These are phyloP conservation scores for Schizosaccharomyces cryophilus DNA, from an alignment of 805 yeast genomes.

Conservation along the genomic window DNA sequence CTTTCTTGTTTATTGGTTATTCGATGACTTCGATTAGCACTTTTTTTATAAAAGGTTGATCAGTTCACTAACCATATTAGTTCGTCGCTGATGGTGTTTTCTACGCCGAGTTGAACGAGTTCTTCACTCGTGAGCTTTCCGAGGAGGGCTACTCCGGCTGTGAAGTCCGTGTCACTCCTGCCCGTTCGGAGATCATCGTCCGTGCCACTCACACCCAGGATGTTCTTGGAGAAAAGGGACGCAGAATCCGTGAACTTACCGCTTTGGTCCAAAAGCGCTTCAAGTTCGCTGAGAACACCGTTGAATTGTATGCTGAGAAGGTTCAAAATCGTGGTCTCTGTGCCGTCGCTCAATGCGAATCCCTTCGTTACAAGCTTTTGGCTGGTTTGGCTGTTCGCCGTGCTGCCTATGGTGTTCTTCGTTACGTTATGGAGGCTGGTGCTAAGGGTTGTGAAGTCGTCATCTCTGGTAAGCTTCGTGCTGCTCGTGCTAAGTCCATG, in stretches of 20 bases:
- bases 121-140: constrained; percentile 99
- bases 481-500: constrained; percentile 99
- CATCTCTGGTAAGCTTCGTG: constrained; percentile 97
- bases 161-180: constrained; percentile 94
- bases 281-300: constrained; percentile 80
- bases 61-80: not conserved
- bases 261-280: constrained; percentile 96
- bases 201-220: constrained; percentile 98
- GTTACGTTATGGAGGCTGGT: constrained; percentile 99
- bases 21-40: not conserved
- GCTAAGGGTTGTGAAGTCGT: constrained; percentile 99
- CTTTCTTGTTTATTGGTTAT: not conserved
- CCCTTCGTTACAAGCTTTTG: constrained; percentile 89
- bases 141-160: constrained; percentile 99
- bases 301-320: constrained; percentile 93
- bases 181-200: constrained; percentile 93
- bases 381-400: constrained; percentile 98
- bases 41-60: not conserved
- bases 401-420: constrained; percentile 99
- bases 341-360: constrained; percentile 99
- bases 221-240: constrained; percentile 98
- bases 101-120: constrained; percentile 99
- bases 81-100: constrained; percentile 98
- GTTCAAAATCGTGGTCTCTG: constrained; percentile 98
- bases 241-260: constrained; percentile 97